A percentile compares a stretch with the other conserved stretches of the same genome.
Evolutionary conservation across 2,329 filamentous ascomycete genomes (phyloP).

Genomic region (Fusarium illudens): DNA sequence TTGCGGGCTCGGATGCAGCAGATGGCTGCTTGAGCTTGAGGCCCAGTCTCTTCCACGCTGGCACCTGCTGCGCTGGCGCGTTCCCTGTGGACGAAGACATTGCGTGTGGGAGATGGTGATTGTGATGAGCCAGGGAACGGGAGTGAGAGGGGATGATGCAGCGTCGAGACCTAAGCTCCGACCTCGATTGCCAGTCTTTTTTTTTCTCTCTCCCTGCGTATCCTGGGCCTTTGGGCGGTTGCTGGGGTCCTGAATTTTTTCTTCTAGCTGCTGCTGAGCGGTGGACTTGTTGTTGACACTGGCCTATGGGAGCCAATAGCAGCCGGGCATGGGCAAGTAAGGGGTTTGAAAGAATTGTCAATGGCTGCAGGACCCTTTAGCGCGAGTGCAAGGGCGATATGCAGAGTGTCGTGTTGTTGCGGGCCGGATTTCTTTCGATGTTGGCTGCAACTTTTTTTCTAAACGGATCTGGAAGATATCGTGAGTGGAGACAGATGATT

Average conservation of each 20-base stretch:
- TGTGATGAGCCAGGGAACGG: constrained; percentile 14
- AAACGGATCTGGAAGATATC: constrained; percentile 37
- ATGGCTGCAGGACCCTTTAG: constrained; percentile 36
- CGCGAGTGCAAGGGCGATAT: constrained; percentile 35
- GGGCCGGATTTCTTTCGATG: constrained; percentile 33
- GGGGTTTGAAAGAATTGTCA: constrained; percentile 23
- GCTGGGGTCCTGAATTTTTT: constrained; percentile 30
- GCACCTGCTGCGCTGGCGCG: constrained; percentile 58
- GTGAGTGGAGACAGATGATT: constrained; percentile 27
- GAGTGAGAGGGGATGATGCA: neutral
- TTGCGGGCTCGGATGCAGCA: constrained; percentile 45
- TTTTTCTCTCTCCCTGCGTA: constrained; percentile 15
- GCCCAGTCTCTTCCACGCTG: constrained; percentile 70
- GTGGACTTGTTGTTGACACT: constrained; percentile 25
- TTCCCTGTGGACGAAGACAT: constrained; percentile 55
- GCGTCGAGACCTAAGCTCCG: neutral
- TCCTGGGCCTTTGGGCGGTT: constrained; percentile 29
- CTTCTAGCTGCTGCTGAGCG: constrained; percentile 26
- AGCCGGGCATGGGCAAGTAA: constrained; percentile 10
- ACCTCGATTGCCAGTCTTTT: constrained; percentile 8
- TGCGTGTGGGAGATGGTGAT: constrained; percentile 32
- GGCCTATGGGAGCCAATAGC: constrained; percentile 26
- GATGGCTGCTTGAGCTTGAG: constrained; percentile 64
- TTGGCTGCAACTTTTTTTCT: constrained; percentile 42
- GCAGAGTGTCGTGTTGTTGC: constrained; percentile 33